A percentile compares a stretch with the other conserved stretches of the same genome.
phyloP scores from a whole-genome alignment of 2,329 filamentous ascomycete genomes.

The Bertia moriformis region DNA sequence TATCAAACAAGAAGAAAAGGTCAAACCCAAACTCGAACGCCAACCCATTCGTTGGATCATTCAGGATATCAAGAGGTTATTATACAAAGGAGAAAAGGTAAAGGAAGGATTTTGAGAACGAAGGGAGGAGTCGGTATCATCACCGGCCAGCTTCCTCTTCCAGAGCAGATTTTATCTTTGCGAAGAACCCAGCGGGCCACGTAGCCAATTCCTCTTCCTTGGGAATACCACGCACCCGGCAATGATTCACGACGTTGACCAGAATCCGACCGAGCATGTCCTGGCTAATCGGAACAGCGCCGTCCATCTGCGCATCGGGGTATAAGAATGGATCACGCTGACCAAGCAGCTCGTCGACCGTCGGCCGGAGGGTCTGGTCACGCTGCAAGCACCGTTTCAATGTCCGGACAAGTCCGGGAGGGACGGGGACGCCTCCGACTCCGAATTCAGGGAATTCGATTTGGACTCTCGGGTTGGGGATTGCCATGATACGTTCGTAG shows the following conservation, averaged over 20 bases:
- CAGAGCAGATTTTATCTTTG: constrained; percentile 26
- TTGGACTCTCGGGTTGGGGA: constrained; percentile 29
- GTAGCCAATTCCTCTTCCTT: constrained; percentile 35
- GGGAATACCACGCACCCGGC: constrained; percentile 36
- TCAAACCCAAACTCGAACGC: not conserved
- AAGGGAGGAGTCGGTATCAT: no score
- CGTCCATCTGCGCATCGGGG: constrained; percentile 30
- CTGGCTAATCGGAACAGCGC: constrained; percentile 32
- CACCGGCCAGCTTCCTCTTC: constrained; percentile 24
- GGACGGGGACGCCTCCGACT: constrained; percentile 31
- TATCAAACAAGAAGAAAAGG: not conserved
- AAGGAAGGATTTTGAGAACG: not conserved
- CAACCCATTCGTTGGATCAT: not conserved
- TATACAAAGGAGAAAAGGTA: constrained; percentile 6
- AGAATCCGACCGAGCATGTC: constrained; percentile 46
- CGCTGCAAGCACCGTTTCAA: constrained; percentile 42
- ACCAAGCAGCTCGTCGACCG: constrained; percentile 36
- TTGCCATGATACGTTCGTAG: constrained; percentile 18
- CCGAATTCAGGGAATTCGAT: constrained; percentile 28
- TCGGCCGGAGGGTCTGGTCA: constrained; percentile 38
- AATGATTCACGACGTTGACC: constrained; percentile 42
- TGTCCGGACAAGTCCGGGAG: constrained; percentile 36
- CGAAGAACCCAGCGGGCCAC: constrained; percentile 30
- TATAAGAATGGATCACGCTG: constrained; percentile 41
- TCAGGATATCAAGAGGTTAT: constrained; percentile 1